Evolutionary conservation across 164 flowering plant genomes (phyloP), one percentile per base, ranked within the genome.

Genomic region (Macadamia tetraphylla): DNA sequence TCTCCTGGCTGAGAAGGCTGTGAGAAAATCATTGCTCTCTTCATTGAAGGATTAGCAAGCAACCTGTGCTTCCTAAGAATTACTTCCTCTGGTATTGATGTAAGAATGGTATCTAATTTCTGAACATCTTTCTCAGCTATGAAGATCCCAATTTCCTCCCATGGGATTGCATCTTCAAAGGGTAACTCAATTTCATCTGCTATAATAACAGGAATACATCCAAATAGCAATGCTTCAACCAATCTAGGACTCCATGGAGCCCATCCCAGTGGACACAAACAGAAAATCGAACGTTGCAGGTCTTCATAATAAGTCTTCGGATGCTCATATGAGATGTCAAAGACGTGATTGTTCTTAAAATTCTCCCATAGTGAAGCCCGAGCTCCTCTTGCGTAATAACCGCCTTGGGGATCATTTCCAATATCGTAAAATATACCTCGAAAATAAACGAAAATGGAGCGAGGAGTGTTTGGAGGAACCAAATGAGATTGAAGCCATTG

Each of bases 171-270:
- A 80, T 94, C 97, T 4, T 96, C 94, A 74, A 94, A 94, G 17
- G 97, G 98, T 40, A 94, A 60, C 35, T 91, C 97, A 68, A 94
- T 94, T 74, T 94, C 97, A 66, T 94, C 98, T 32, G 98, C 98
- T 63, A 94, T 91, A 70, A 94, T 87, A 13, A 94, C 96, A 2
- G 97, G 98, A 60, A 94, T 91, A 81, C 97, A 94, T 1, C 98
- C 98, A 68, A 94, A 94, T 61, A 94, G 83, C 62, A 94, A 97
- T 3, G 86, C 98, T 73, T 94, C 98, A 1, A 94, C 98, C 70
- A 94, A 68, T 73, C 98, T 83, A 0, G 98, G 98, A 76, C 97
- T 94, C 98, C 98, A 94, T 14, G 98, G 98, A 3, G 98, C 97
- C 97, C 98, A 94, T 29, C 98, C 98, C 13, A 91, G 85, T 0